phyloP scores from a whole-genome alignment of 2,329 filamentous ascomycete species.

The Cercospora canescens region DNA sequence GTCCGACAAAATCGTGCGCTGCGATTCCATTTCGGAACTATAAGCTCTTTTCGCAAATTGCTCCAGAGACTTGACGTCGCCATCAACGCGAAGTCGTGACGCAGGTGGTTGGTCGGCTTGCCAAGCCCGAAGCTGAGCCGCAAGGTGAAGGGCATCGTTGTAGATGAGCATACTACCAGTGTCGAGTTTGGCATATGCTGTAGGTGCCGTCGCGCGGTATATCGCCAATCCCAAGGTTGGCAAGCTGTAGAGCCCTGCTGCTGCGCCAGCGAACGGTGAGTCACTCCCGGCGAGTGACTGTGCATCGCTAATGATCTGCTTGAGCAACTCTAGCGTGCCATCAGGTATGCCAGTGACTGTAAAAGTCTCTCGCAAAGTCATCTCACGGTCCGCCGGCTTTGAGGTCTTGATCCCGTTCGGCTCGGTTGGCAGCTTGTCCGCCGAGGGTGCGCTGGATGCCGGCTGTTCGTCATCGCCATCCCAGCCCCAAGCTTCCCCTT shows the following conservation, averaged over 20 bases:
- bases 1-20: conserved; percentile 62
- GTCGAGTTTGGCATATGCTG: conserved; percentile 66
- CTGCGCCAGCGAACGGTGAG: conserved; percentile 65
- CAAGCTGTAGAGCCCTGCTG: conserved; percentile 68
- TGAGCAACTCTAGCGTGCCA: conserved; percentile 68
- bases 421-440: not conserved
- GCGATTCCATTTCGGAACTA: conserved; percentile 64
- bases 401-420: conserved; percentile 33
- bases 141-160: conserved; percentile 62
- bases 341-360: conserved; percentile 86
- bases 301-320: conserved; percentile 49
- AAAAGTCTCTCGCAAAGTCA: conserved; percentile 83
- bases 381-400: conserved; percentile 31
- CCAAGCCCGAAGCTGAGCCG: conserved; percentile 54
- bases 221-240: conserved; percentile 74
- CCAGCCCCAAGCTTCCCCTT: conserved; percentile 92
- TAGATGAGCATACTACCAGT: conserved; percentile 65
- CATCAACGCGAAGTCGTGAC: conserved; percentile 48
- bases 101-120: conserved; percentile 46
- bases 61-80: conserved; percentile 58
- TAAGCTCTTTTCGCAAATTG: conserved; percentile 63
- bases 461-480: conserved; percentile 62
- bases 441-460: conserved; percentile 28
- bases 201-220: conserved; percentile 73
- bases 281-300: conserved; percentile 57